These are phyloP conservation scores for Scheffersomyces cryptocercus DNA, from an alignment of 1,139 yeast species.

Conservation along the genomic window DNA sequence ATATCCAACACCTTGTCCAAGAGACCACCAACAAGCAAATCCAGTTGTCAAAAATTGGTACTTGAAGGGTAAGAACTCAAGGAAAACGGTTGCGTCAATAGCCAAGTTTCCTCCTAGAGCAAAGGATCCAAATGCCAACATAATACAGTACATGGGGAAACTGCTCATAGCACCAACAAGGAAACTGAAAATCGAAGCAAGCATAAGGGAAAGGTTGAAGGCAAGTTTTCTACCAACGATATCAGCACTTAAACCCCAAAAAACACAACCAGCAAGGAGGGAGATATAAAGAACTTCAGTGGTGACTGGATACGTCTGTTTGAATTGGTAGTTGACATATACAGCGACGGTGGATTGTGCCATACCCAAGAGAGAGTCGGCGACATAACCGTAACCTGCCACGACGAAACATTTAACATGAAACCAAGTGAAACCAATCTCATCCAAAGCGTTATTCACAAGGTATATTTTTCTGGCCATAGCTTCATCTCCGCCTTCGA, in stretches of 20 bases:
- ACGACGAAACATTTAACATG: conserved; percentile 14
- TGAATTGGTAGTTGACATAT: conserved; percentile 30
- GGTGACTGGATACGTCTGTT: conserved; percentile 17
- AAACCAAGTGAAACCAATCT: conserved; percentile 12
- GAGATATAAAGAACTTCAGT: conserved; percentile 14
- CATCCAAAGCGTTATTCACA: conserved; percentile 12
- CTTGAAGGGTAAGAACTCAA: conserved; percentile 19
- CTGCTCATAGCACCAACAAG: conserved; percentile 24
- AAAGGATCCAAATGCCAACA: conserved; percentile 17
- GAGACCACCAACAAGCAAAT: conserved; percentile 32
- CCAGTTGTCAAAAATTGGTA: conserved; percentile 22
- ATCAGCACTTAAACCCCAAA: conserved; percentile 13
- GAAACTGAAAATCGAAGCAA: conserved; percentile 16
- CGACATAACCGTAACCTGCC: conserved; percentile 24
- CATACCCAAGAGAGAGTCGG: conserved; percentile 21
- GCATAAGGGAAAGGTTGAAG: conserved; percentile 17
- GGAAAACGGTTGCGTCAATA: conserved; percentile 21
- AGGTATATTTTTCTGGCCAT: conserved; percentile 7
- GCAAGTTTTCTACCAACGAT: conserved; percentile 21
- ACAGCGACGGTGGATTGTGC: conserved; percentile 46
- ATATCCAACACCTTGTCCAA: conserved; percentile 28
- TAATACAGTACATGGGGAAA: conserved; percentile 21
- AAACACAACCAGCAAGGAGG: conserved; percentile 9
- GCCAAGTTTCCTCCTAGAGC: conserved; percentile 24
- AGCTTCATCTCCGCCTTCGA: conserved; percentile 2